Evolutionary conservation across 257 asterid genomes (phyloP).

Genomic region (Asclepias syriaca): DNA sequence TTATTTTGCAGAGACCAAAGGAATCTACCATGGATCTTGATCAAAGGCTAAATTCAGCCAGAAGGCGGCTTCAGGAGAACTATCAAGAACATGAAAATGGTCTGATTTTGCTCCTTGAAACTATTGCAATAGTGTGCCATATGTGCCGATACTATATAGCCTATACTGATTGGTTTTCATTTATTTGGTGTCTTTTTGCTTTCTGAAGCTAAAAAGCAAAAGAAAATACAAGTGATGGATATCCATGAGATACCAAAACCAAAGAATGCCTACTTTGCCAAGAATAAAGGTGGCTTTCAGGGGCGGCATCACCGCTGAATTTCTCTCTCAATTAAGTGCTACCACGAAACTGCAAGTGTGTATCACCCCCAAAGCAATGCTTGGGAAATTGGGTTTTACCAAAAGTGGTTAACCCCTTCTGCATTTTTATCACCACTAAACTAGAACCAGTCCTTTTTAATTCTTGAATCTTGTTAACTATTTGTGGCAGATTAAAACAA

Average conservation of each 20-base stretch:
- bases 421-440: constrained; percentile 1
- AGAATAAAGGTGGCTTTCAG: constrained; percentile 83
- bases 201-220: constrained; percentile 90
- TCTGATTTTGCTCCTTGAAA: constrained; percentile 34
- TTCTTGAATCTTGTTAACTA: constrained; percentile 1
- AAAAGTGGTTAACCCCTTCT: constrained; percentile 9
- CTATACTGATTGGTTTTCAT: constrained; percentile 23
- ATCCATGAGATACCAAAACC: constrained; percentile 89
- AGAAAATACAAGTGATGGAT: constrained; percentile 95
- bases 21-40: constrained; percentile 63
- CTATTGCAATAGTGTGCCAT: constrained; percentile 10
- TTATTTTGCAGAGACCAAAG: constrained; percentile 61
- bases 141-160: background rate
- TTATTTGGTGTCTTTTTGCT: constrained; percentile 23
- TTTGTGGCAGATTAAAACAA: background rate
- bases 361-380: background rate
- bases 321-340: constrained; percentile 1
- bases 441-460: constrained; percentile 1
- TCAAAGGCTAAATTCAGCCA: constrained; percentile 63
- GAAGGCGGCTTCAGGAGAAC: constrained; percentile 94
- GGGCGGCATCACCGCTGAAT: constrained; percentile 81
- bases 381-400: constrained; percentile 15
- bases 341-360: constrained; percentile 2
- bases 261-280: constrained; percentile 71
- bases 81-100: constrained; percentile 98